phyloP scores from a whole-genome alignment of 192 early-diverging fungal genomes.

The Gaertneriomyces sp. region DNA sequence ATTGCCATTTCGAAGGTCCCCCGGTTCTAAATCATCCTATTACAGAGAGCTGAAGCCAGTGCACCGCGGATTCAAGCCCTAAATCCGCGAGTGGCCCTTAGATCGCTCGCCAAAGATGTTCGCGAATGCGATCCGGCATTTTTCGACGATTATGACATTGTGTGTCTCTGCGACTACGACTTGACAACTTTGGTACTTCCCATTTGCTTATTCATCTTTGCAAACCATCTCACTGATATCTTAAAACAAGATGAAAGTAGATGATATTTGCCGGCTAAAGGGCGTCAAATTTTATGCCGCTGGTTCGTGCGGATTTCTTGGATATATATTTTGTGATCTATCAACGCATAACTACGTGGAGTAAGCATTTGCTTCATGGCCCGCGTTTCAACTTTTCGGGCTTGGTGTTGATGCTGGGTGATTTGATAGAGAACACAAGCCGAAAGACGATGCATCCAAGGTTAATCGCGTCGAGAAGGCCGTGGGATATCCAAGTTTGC shows the following conservation, averaged over 20 bases:
- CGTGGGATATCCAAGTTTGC: conserved; percentile 33
- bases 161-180: conserved; percentile 31
- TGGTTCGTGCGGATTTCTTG: conserved; percentile 67
- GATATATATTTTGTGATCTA: conserved; percentile 87
- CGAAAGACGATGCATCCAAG: conserved; percentile 24
- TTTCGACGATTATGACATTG: conserved; percentile 65
- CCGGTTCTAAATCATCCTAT: background rate
- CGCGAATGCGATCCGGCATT: conserved; percentile 44
- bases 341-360: conserved; percentile 53
- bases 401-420: background rate
- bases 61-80: conserved; percentile 61
- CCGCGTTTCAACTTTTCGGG: background rate
- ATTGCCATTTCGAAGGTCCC: conserved; percentile 17
- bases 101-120: conserved; percentile 47
- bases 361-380: conserved; percentile 19
- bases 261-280: conserved; percentile 59
- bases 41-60: conserved; percentile 62
- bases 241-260: conserved; percentile 43
- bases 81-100: conserved; percentile 78
- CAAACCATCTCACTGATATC: conserved; percentile 26
- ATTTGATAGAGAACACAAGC: conserved; percentile 31
- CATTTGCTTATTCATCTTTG: background rate
- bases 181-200: conserved; percentile 17
- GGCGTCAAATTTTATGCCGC: conserved; percentile 64
- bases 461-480: conserved; percentile 24